Percentiles rank a stretch among this genome's conserved stretches.
Conservation (phyloP, 108 stramenopile species). For the Skeletonema costatum region DNA sequence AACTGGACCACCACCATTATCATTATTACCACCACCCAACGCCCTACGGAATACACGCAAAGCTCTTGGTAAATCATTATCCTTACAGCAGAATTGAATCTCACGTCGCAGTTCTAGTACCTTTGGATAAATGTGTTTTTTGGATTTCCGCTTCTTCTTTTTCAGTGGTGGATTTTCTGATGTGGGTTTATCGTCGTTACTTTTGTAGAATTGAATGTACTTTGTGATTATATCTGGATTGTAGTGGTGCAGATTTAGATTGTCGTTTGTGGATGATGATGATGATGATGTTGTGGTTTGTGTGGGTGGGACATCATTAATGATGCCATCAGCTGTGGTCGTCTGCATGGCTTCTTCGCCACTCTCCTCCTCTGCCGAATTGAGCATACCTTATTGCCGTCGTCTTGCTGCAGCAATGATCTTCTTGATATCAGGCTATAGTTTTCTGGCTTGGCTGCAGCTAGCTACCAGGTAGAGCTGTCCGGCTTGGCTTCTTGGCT, state of each 20-base stretch:
- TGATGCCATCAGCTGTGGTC: no score
- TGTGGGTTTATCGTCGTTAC: neutral
- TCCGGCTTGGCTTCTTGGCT: no score
- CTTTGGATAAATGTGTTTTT: slow-evolving; percentile 25
- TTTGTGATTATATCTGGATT: slow-evolving; percentile 8
- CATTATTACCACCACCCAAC: neutral
- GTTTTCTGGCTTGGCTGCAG: no score
- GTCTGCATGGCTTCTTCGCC: neutral
- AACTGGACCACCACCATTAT: neutral
- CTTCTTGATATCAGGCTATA: no score
- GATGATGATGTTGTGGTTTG: no score
- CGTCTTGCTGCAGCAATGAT: no score
- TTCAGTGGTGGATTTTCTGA: neutral
- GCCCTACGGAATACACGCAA: slow-evolving; percentile 59
- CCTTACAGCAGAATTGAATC: slow-evolving; percentile 75
- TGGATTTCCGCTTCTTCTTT: slow-evolving; percentile 24
- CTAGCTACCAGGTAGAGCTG: no score
- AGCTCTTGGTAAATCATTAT: slow-evolving; percentile 63
- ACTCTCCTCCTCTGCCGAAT: neutral
- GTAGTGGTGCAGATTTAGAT: neutral
- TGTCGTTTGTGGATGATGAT: no score
- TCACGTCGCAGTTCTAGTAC: slow-evolving; percentile 58
- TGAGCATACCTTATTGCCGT: no score
- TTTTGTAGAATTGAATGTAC: slow-evolving; percentile 29
- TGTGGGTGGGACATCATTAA: no score